Base-by-base conservation (phyloP, 805 yeast genomes). In the Saturnispora dispora region DNA sequence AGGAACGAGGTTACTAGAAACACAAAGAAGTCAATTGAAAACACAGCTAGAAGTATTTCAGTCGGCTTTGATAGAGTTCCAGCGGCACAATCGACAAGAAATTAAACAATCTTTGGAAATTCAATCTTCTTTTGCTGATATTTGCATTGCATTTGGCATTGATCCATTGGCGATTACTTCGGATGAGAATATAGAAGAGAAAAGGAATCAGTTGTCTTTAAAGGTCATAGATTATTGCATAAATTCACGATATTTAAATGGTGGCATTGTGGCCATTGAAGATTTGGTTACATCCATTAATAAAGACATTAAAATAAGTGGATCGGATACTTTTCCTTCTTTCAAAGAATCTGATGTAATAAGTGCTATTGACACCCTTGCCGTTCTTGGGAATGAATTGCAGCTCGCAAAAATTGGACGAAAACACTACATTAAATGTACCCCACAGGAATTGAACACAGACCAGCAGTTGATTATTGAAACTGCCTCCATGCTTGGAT, bases 81-180 rank as follows among this genome's bases (percentile, higher is more conserved):
- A 93, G 13, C 72, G 71, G 40, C 83, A 82, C 22, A 88, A 89
- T 62, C 81, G 82, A 10, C 72, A 73, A 7, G 88, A 85, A 56
- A 81, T 90, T 43, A 68, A 77, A 48, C 72, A 71, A 45, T 83
- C 86, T 62, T 74, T 82, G 0, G 79, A 79, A 52, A 77, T 88
- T 59, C 71, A 95, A 30, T 69, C 75, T 28, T 83, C 86, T 61
- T 88, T 89, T 64, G 80, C 87, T 36, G 76, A 77, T 53, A 82
- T 90, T 70, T 88, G 96, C 60, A 71, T 76, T 4, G 78, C 82
- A 57, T 82, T 89, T 28, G 96, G 96, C 1, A 82, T 89, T 18
- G 96, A 90, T 63, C 93, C 96, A 0, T 64, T 90, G 27, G 71
- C 72, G n/a, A 61, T 64, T 49, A 64, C 63, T 0, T 53, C 58